Base-by-base conservation (phyloP, 176 grass and related monocot species). In the Musa schizocarpa region DNA sequence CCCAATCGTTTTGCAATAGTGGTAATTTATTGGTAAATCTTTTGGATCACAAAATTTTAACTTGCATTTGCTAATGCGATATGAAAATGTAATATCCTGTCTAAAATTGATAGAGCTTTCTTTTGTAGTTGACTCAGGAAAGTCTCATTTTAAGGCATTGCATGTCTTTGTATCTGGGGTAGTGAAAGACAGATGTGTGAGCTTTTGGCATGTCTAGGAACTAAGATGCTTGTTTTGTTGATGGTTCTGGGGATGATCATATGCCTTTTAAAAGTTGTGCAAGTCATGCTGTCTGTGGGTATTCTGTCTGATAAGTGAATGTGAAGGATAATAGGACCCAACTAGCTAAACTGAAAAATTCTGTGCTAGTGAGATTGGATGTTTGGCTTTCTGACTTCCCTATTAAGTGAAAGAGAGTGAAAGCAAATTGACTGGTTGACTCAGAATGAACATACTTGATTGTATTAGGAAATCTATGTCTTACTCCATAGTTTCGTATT, bases 31-130 rank as follows among this genome's bases (percentile, higher is more conserved):
- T 68, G 65, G 8, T 70, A 50, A 70, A 50, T 70, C 16, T 70
- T 14, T 48, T 70, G 68, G 51, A 20, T 70, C 51, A 20, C 27
- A 70, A 70, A 70, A n/a, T 50, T 70, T 51, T 16, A 51, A 70
- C 68, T 70, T 20, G 7, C 51, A n/a, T 50, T n/a, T 7, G 17
- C 14, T 61, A 43, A 11, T 70, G 9, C 22, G 48, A 70, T 52
- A n/a, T 69, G 14, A 48, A 50, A 50, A 11, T n/a, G n/a, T 50
- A 67, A 9, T 11, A 23, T 68, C 34, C 9, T 68, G 12, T 34
- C 13, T 68, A 16, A 26, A 68, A 22, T 68, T 68, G 65, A 29
- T 16, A 8, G 4, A 68, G 13, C 12, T 29, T 4, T 12, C 1
- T 11, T 9, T 25, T 68, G 5, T 8, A 16, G 21, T 70, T n/a